These are phyloP conservation scores for Solanum rostratum DNA, from an alignment of 257 asterid genomes.

Conservation along the genomic window DNA sequence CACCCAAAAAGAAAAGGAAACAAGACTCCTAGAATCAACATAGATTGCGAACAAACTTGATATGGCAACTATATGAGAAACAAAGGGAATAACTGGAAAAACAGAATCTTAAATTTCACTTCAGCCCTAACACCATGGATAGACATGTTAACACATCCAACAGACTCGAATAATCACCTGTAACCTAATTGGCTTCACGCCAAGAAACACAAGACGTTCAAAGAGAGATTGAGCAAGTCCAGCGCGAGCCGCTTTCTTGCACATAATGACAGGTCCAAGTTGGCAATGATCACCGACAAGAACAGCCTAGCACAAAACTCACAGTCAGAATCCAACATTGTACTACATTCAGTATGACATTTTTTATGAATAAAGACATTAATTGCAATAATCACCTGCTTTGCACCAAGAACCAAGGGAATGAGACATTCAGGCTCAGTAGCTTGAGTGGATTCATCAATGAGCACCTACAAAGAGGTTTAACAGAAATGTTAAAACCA, in stretches of 20 bases:
- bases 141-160: neutral
- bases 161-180: conserved; percentile 51
- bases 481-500: neutral
- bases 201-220: conserved; percentile 94
- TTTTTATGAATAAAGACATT: neutral
- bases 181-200: conserved; percentile 93
- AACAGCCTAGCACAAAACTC: conserved; percentile 41
- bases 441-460: conserved; percentile 98
- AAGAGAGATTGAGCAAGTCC: conserved; percentile 96
- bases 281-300: conserved; percentile 99
- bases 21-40: neutral
- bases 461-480: conserved; percentile 56
- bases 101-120: neutral
- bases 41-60: neutral
- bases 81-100: neutral
- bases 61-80: neutral
- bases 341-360: neutral
- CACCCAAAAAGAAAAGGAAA: neutral
- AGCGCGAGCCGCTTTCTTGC: conserved; percentile 99
- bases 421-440: conserved; percentile 98
- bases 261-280: conserved; percentile 99
- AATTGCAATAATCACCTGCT: conserved; percentile 51
- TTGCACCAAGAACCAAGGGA: conserved; percentile 94
- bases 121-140: neutral
- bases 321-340: neutral